phyloP scores from a whole-genome alignment of 2,329 filamentous ascomycete species.

The Apiospora phragmitis region DNA sequence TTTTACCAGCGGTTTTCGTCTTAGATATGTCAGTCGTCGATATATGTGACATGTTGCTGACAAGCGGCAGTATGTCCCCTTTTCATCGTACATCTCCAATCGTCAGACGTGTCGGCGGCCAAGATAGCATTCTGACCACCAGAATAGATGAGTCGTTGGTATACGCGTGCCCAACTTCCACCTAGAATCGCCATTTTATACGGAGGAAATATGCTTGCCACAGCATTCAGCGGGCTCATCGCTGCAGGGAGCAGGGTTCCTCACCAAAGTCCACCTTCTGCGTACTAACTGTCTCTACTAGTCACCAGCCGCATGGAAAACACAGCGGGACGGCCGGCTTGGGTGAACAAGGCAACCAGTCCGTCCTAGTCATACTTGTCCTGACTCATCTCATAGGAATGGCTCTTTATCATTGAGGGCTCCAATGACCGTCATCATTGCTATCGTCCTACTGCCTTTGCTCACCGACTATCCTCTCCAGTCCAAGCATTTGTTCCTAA shows the following conservation, averaged over 20 bases:
- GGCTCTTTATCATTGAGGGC: conserved; percentile 27
- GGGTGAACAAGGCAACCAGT: not conserved
- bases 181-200: conserved; percentile 41
- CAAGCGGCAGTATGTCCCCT: too few species aligned
- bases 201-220: conserved; percentile 38
- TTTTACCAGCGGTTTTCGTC: conserved; percentile 22
- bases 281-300: not conserved
- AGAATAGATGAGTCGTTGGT: not conserved
- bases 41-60: too few species aligned
- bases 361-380: not conserved
- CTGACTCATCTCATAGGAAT: conserved; percentile 16
- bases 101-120: not conserved
- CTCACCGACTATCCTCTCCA: conserved; percentile 22
- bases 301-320: not conserved
- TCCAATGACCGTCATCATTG: conserved; percentile 25
- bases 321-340: not conserved
- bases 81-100: too few species aligned
- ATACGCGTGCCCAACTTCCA: conserved; percentile 29
- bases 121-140: not conserved
- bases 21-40: conserved; percentile 25
- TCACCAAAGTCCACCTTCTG: not conserved
- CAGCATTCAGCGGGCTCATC: conserved; percentile 40
- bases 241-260: conserved; percentile 30
- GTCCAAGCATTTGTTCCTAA: conserved; percentile 18
- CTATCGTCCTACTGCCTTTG: conserved; percentile 4